A percentile compares a stretch with the other conserved stretches of the same genome.
Conservation (phyloP, 2,329 filamentous ascomycete genomes). For the Teratosphaeria epicoccoides region DNA sequence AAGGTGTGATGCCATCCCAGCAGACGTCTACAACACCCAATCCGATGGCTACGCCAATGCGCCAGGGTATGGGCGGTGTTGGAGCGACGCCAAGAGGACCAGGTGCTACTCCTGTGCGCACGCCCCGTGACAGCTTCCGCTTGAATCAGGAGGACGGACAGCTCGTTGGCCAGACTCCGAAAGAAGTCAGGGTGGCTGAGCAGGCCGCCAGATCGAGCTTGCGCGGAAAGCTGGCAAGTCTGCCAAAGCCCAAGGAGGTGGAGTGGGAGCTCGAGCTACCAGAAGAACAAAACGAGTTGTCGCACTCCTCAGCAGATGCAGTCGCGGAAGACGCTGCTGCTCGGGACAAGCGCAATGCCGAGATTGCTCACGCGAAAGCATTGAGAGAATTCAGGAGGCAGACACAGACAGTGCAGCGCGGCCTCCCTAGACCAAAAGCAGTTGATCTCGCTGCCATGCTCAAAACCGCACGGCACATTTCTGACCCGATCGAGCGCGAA, state of each 20-base stretch:
- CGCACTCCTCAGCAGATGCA: constrained; percentile 37
- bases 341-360: constrained; percentile 59
- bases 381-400: constrained; percentile 65
- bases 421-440: constrained; percentile 63
- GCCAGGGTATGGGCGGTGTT: constrained; percentile 42
- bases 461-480: constrained; percentile 48
- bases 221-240: constrained; percentile 60
- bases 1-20: constrained; percentile 68
- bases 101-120: constrained; percentile 75
- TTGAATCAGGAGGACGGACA: constrained; percentile 67
- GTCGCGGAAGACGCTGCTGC: constrained; percentile 61
- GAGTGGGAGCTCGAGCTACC: constrained; percentile 92
- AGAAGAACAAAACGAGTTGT: constrained; percentile 61
- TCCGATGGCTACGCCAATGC: constrained; percentile 81
- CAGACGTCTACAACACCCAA: constrained; percentile 86
- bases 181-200: constrained; percentile 63
- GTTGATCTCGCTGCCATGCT: constrained; percentile 63
- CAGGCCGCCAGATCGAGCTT: constrained; percentile 58
- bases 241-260: constrained; percentile 85
- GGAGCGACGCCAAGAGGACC: constrained; percentile 57
- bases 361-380: constrained; percentile 52
- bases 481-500: constrained; percentile 54
- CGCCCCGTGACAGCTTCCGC: constrained; percentile 76
- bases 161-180: constrained; percentile 62
- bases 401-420: constrained; percentile 82